phyloP scores from a whole-genome alignment of 805 yeast species.

The Metschnikowia dekortorum region DNA sequence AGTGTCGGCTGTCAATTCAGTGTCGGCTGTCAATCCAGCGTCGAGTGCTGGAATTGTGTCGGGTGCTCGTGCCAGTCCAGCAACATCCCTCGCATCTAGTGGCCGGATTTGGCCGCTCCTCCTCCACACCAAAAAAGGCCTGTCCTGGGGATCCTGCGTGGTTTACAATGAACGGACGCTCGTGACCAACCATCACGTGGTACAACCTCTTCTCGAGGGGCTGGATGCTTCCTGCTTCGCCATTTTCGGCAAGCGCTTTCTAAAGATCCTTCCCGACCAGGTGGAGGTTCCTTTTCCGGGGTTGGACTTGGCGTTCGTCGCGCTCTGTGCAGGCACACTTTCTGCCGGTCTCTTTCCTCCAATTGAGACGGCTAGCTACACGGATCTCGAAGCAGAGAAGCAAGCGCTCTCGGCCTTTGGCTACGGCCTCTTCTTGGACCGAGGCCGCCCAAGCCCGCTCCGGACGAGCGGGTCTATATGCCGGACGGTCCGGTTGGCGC shows the following conservation, averaged over 20 bases:
- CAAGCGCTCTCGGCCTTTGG: conserved; percentile 30
- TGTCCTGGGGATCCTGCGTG: conserved; percentile 43
- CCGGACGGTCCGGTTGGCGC: conserved; percentile 14
- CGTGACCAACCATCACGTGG: conserved; percentile 42
- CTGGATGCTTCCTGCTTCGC: conserved; percentile 5
- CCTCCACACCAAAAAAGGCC: neutral
- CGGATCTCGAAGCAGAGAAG: conserved; percentile 10
- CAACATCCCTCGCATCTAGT: no score
- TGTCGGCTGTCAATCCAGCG: no score
- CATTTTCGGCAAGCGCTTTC: neutral
- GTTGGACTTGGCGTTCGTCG: conserved; percentile 38
- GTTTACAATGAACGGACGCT: conserved; percentile 26
- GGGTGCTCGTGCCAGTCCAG: no score
- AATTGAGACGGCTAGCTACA: neutral
- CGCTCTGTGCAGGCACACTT: conserved; percentile 11
- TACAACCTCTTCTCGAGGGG: conserved; percentile 14
- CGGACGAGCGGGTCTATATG: conserved; percentile 29
- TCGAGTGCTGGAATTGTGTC: neutral
- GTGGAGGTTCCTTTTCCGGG: conserved; percentile 27
- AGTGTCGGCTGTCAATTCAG: no score
- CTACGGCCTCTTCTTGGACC: conserved; percentile 36
- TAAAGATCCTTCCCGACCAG: conserved; percentile 15
- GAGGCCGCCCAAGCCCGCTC: conserved; percentile 23
- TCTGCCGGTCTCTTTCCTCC: neutral
- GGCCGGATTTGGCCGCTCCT: neutral